Conservation (phyloP, 176 grass and related monocot species). For the Luzula sylvatica region DNA sequence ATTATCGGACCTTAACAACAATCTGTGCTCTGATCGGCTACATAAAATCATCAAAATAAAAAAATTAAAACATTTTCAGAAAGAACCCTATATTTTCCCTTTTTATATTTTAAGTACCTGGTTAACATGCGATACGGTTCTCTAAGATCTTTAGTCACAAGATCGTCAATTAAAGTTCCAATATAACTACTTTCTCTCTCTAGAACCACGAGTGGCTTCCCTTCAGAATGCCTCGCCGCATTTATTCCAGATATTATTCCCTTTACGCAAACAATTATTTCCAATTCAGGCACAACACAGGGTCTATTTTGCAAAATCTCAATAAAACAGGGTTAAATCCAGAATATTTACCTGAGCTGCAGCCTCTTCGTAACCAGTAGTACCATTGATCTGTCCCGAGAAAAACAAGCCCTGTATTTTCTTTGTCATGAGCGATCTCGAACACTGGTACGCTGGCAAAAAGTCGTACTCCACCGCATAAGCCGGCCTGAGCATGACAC, state of each 20-base stretch:
- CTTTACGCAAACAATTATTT: slow-evolving; percentile 13
- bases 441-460: slow-evolving; percentile 85
- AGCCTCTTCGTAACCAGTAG: slow-evolving; percentile 98
- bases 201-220: slow-evolving; percentile 76
- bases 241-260: slow-evolving; percentile 93
- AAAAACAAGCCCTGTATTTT: slow-evolving; percentile 87
- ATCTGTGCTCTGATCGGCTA: slow-evolving; percentile 84
- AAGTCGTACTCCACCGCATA: slow-evolving; percentile 98
- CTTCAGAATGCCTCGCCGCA: slow-evolving; percentile 86
- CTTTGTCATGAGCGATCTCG: slow-evolving; percentile 99
- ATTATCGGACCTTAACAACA: slow-evolving; percentile 88
- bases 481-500: slow-evolving; percentile 89
- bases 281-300: too few relatives aligned
- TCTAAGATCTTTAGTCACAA: slow-evolving; percentile 97
- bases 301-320: too few relatives aligned
- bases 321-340: too few relatives aligned
- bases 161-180: slow-evolving; percentile 96
- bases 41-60: slow-evolving; percentile 9
- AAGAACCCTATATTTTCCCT: not conserved
- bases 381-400: slow-evolving; percentile 98
- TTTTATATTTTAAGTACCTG: slow-evolving; percentile 36
- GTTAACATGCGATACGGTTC: slow-evolving; percentile 96
- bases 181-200: slow-evolving; percentile 97
- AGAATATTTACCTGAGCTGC: slow-evolving; percentile 58
- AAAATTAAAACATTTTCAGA: not conserved